Conservation (phyloP, 1,284 basidiomycete species). For the Grifola frondosa region DNA sequence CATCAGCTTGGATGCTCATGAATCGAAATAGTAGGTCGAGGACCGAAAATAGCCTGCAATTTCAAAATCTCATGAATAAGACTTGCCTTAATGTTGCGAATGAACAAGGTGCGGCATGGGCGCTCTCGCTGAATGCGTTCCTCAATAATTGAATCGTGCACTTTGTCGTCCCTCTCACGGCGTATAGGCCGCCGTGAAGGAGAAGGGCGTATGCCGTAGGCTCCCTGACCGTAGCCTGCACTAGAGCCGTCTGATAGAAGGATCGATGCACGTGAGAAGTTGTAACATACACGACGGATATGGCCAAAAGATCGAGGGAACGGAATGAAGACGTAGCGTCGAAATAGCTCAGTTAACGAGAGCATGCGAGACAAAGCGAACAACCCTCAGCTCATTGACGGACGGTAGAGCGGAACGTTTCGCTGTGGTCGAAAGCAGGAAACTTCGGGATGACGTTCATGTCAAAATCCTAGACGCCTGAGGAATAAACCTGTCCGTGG, state of each 20-base stretch:
- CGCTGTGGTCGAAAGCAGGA: background rate
- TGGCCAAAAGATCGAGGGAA: background rate
- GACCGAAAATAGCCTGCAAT: background rate
- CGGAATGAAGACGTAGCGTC: no score
- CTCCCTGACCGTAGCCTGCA: slow-evolving; percentile 50
- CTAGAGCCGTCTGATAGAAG: slow-evolving; percentile 58
- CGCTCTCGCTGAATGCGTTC: slow-evolving; percentile 88
- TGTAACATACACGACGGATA: slow-evolving; percentile 26
- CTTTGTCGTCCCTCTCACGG: slow-evolving; percentile 78
- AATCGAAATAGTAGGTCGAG: slow-evolving; percentile 1
- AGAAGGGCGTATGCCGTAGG: slow-evolving; percentile 49
- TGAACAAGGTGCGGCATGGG: slow-evolving; percentile 93
- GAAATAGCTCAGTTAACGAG: no score
- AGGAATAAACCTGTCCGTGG: slow-evolving; percentile 9
- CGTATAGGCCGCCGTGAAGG: slow-evolving; percentile 47
- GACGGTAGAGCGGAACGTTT: slow-evolving; percentile 3
- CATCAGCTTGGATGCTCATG: background rate
- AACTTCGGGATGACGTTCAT: background rate
- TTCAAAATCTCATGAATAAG: slow-evolving; percentile 2
- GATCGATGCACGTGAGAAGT: slow-evolving; percentile 56
- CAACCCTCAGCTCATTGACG: slow-evolving; percentile 4
- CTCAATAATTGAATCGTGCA: slow-evolving; percentile 84
- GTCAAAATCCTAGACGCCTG: slow-evolving; percentile 7
- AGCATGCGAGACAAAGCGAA: slow-evolving; percentile 2
- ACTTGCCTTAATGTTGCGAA: slow-evolving; percentile 95